Base-by-base conservation (phyloP, 495 filamentous ascomycete genomes). In the Chaetomium fimeti region DNA sequence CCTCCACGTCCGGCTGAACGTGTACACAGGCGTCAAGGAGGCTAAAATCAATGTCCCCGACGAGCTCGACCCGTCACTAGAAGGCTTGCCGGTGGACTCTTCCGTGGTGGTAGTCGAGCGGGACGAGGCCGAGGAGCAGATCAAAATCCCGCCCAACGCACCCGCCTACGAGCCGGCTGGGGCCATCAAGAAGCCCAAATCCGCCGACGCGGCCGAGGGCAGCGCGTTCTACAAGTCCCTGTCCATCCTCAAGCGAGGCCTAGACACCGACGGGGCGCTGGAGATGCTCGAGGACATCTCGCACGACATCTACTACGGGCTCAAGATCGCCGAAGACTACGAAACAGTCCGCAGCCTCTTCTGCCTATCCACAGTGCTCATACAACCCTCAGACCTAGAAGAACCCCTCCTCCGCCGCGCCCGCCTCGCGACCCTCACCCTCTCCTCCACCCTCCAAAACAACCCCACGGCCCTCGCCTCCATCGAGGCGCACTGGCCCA, bases 261-360 rank as follows among this genome's bases (percentile, higher is more conserved):
- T 66, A 20, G 73, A 72, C 29, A 67, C 79, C 4, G 75, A 78
- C 48, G 60, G 63, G 8, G 76, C 81, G 8, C 77, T 89, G 15
- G 72, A 80, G 24, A 73, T 77, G 49, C 78, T 90, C 13, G 77
- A 80, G 52, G 85, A 88, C 9, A 74, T 88, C 32, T 78, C 82
- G 6, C 86, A 90, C 70, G 86, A 87, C 67, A 82, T 87, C 66
- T 87, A 89, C 76, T 89, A 87, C 76, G 88, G 88, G n/a, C 74
- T 86, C 8, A 83, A 85, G 65, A 79, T 89, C 52, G 73, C 82
- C 22, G 77, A 82, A 53, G 80, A 86, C 63, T 61, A 71, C 5
- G 74, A 74, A n/a, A 77, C 78, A 5, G 61, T 83, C 12, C 76
- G 74, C 47, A 69, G 73, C 13, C 75, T 85, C 5, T 69, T 83